Evolutionary conservation across 108 stramenopile species (phyloP).

Genomic region (Cyclotella sp.): DNA sequence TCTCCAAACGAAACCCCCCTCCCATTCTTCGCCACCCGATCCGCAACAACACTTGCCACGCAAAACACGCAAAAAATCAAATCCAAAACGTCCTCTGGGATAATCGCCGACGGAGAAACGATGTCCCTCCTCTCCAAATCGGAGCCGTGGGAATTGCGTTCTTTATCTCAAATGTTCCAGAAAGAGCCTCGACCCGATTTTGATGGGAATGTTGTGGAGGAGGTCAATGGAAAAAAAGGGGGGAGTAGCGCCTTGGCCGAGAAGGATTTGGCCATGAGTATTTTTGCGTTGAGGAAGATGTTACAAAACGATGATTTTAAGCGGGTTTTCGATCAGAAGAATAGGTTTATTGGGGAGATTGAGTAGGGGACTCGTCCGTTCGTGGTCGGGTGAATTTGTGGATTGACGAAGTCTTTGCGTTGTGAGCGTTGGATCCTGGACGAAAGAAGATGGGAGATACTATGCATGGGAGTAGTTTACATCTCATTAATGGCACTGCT

Average conservation of each 20-base stretch:
- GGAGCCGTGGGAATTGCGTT: slow-evolving; percentile 77
- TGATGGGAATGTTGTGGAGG: slow-evolving; percentile 52
- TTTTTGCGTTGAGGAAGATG: slow-evolving; percentile 62
- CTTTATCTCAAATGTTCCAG: slow-evolving; percentile 42
- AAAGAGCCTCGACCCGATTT: slow-evolving; percentile 26
- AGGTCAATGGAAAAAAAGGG: slow-evolving; percentile 37
- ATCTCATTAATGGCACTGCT: too few species aligned
- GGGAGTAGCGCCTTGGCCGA: slow-evolving; percentile 44
- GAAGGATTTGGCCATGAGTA: slow-evolving; percentile 73
- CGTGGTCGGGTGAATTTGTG: slow-evolving; percentile 4
- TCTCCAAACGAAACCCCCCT: not conserved
- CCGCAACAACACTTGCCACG: slow-evolving; percentile 19
- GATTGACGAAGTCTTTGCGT: not conserved
- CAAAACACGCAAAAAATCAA: slow-evolving; percentile 39
- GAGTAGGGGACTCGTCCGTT: slow-evolving; percentile 42
- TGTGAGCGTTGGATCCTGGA: too few species aligned
- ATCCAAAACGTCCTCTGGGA: slow-evolving; percentile 40
- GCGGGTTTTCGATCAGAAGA: slow-evolving; percentile 82
- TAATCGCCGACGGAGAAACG: slow-evolving; percentile 76
- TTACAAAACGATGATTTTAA: slow-evolving; percentile 74
- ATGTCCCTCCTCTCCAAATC: slow-evolving; percentile 76
- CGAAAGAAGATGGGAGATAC: too few species aligned
- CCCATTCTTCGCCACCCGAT: slow-evolving; percentile 30
- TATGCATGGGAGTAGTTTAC: too few species aligned
- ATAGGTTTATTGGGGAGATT: slow-evolving; percentile 84